These are phyloP conservation scores for Schwanniomyces etchellsii DNA, from an alignment of 1,139 yeast species.

Conservation along the genomic window DNA sequence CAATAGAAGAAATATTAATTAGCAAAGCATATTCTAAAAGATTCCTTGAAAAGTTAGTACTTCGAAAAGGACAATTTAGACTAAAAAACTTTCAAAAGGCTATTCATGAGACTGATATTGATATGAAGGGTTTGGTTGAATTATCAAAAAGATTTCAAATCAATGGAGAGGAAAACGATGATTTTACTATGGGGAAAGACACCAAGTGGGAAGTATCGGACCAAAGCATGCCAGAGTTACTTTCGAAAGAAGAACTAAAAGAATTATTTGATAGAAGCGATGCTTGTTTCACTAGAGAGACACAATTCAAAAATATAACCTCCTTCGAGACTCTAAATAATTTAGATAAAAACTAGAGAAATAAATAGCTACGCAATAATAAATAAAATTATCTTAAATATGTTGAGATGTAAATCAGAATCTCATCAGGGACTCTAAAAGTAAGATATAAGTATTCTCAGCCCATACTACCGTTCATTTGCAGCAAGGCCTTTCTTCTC, in stretches of 20 bases:
- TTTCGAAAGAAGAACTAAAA: constrained; percentile 37
- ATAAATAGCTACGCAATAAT: no score
- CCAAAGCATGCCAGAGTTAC: constrained; percentile 5
- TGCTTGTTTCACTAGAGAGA: constrained; percentile 33
- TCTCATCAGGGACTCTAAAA: no score
- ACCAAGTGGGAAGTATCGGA: constrained; percentile 6
- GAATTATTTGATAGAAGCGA: constrained; percentile 52
- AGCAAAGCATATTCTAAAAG: constrained; percentile 76
- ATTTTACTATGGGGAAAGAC: constrained; percentile 5
- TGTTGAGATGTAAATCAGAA: no score
- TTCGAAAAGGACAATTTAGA: constrained; percentile 78
- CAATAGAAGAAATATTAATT: constrained; percentile 78
- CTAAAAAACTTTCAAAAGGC: constrained; percentile 29
- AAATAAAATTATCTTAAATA: no score
- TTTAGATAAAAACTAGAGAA: constrained; percentile 18
- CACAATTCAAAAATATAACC: constrained; percentile 36
- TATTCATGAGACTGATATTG: constrained; percentile 11
- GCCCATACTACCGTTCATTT: neutral
- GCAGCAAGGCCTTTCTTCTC: constrained; percentile 35
- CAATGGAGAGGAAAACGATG: constrained; percentile 6
- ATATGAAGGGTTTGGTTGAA: constrained; percentile 25
- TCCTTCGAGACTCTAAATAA: constrained; percentile 49
- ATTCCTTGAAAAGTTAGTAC: constrained; percentile 73
- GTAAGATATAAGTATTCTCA: no score
- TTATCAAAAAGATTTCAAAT: constrained; percentile 20